Base-by-base conservation (phyloP, 1,284 basidiomycete genomes). In the Sanghuangporus sanghuang region DNA sequence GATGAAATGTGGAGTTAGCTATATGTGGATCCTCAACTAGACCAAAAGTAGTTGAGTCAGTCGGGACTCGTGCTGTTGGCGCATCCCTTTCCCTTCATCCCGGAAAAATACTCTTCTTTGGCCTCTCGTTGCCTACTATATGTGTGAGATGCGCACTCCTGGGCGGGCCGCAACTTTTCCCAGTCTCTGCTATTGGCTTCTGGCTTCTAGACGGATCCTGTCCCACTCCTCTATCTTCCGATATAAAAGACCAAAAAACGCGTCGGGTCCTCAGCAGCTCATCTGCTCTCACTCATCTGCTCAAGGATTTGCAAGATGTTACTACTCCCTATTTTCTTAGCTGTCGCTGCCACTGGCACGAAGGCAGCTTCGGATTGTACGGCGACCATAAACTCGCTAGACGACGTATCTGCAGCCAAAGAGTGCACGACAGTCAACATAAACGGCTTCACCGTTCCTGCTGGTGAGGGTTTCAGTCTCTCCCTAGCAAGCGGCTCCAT, bases 351-450 rank as follows among this genome's bases (percentile, higher is more conserved):
- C 52, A 46, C 39, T 38, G 23, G 36, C 53, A 18, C 49, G 18
- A 12, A 23, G 49, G 65, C 67, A 52, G 60, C 68, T 21, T 56
- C 60, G 11, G 68, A 67, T 27, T 80, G 78, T 66, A 75, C 74
- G 3, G 78, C 78, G 14, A 78, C 78, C 1, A 80, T 81, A 64
- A 73, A 71, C 40, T 80, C 79, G 0, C 64, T 81, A 23, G 61
- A 61, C 74, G 80, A 81, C 69, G 78, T 82, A 40, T 66, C 73
- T 14, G 72, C 68, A 40, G 81, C 81, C 48, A 75, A 78, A 40
- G 67, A 72, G 59, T 83, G 81, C 69, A 81, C 78, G 6, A 81
- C 77, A 12, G 76, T 83, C 48, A 77, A 78, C 67, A 75, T 83
- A 64, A 78, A 81, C 61, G 67, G 73, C 32, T 82, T 83, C 69